Evolutionary conservation across 352 stramenopile genomes (phyloP).

Genomic region (Globisporangium okanoganense): DNA sequence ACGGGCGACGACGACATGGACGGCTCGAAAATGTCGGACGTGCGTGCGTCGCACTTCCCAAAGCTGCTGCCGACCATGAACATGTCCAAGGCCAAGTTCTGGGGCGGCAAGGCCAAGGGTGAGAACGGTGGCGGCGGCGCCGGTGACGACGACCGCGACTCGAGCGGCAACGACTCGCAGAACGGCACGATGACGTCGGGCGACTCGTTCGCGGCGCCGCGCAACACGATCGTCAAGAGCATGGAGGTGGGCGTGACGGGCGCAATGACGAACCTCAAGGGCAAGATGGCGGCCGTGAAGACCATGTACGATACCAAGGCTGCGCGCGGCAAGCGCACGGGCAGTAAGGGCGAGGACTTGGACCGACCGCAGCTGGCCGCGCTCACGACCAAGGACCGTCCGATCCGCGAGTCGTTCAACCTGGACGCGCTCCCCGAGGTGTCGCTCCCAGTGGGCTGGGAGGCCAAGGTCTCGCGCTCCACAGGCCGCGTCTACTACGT

Average conservation of each 20-base stretch:
- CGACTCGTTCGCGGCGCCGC: constrained; percentile 39
- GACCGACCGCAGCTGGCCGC: constrained; percentile 22
- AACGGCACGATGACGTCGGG: constrained; percentile 38
- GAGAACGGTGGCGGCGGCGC: constrained; percentile 35
- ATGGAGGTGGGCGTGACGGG: constrained; percentile 65
- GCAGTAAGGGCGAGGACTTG: constrained; percentile 48
- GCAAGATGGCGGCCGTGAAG: constrained; percentile 75
- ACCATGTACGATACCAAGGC: constrained; percentile 62
- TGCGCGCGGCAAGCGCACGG: constrained; percentile 44
- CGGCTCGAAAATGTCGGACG: constrained; percentile 44
- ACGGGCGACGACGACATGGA: constrained; percentile 69
- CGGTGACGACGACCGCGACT: constrained; percentile 45
- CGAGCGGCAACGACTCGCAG: constrained; percentile 29
- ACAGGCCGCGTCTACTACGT: constrained; percentile 87
- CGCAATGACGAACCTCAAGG: constrained; percentile 79
- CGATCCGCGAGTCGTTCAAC: constrained; percentile 83
- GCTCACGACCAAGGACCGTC: constrained; percentile 39
- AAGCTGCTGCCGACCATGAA: constrained; percentile 60
- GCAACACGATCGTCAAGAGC: constrained; percentile 77
- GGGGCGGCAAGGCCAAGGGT: constrained; percentile 47
- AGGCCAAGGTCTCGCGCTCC: constrained; percentile 84
- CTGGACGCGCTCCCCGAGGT: constrained; percentile 78
- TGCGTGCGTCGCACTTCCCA: constrained; percentile 55
- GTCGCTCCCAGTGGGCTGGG: constrained; percentile 76
- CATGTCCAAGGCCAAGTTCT: constrained; percentile 74